Base-by-base conservation (phyloP, 257 asterid genomes). In the Solanum virginianum region DNA sequence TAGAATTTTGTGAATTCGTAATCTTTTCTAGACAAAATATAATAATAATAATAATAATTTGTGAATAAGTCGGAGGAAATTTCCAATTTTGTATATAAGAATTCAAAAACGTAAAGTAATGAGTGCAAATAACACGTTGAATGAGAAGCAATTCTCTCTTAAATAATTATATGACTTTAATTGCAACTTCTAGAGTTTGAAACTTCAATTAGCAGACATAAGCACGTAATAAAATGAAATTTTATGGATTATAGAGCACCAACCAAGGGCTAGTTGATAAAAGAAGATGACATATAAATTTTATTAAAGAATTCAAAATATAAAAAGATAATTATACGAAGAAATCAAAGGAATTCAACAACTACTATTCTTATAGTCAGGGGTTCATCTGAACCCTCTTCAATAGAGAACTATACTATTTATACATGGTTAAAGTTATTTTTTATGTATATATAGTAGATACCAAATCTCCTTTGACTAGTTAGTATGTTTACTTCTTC, bases 221-320 rank as follows among this genome's bases (percentile, higher is more conserved):
- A 32, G 36, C 49, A 36, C 75, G 15, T 8, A 56, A 56, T 17
- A 56, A 16, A 9, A 17, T 16, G 22, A 56, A 1, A 6, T 56
- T 7, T 17, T 6, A 2, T 8, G 5, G 20, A 65, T 65, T 26
- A 65, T 65, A 41, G 9, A 7, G 43, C 72, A 26, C 7, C 72
- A 65, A 65, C 32, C 43, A 65, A 65, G 43, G 72, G 72, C n/a
- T 13, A 29, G 10, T 26, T 26, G 72, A 15, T 65, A 65, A 65
- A 65, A 65, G 39, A 62, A 62, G 29, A 22, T 62, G 36, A 69
- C 26, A 59, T 4, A 16, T 9, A 9, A 3, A 3, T 59, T 59
- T 59, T 1, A 0, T 59, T 9, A 20, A 59, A 4, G 0, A 0
- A 0, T 0, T 9, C 22, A 1, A 59, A 59, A 4, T 20, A 59